A percentile compares a stretch with the other conserved stretches of the same genome.
phyloP scores from a whole-genome alignment of 495 filamentous ascomycete species.

The Neurospora tetrasperma region DNA sequence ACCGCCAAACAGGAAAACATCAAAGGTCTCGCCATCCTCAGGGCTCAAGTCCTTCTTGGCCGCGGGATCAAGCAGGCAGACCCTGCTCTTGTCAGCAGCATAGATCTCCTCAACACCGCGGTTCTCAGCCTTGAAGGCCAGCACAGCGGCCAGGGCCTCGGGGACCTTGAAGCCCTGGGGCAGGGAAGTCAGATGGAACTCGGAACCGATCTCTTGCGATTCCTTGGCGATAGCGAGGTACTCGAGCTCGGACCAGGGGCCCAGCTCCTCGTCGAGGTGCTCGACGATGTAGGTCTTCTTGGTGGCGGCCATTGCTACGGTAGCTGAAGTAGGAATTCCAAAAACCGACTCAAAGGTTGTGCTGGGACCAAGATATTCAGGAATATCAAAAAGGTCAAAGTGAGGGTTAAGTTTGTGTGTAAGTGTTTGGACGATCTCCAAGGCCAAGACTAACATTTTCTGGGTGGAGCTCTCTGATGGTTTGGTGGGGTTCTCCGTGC shows the following conservation, averaged over 20 bases:
- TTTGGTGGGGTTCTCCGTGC: background rate
- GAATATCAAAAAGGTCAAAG: background rate
- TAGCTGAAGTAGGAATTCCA: no score
- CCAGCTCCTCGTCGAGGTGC: slow-evolving; percentile 86
- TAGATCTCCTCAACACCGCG: slow-evolving; percentile 72
- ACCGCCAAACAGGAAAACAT: slow-evolving; percentile 89
- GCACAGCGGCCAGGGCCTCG: slow-evolving; percentile 43
- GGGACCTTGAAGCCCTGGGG: slow-evolving; percentile 58
- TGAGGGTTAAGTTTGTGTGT: background rate
- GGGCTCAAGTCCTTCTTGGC: slow-evolving; percentile 72
- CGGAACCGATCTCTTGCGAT: slow-evolving; percentile 52
- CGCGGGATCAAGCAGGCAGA: slow-evolving; percentile 84
- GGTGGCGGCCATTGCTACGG: slow-evolving; percentile 8
- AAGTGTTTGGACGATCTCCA: background rate
- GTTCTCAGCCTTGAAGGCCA: slow-evolving; percentile 55
- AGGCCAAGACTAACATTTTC: background rate
- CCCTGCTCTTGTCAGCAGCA: slow-evolving; percentile 46
- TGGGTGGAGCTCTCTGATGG: background rate
- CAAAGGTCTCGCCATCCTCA: slow-evolving; percentile 70
- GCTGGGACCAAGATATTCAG: background rate
- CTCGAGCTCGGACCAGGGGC: slow-evolving; percentile 87
- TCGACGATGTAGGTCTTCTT: slow-evolving; percentile 74
- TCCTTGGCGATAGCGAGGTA: slow-evolving; percentile 79
- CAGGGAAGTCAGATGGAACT: slow-evolving; percentile 80
- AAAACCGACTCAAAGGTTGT: background rate